Conservation (phyloP, 257 asterid genomes). For the Pogostemon cablin region DNA sequence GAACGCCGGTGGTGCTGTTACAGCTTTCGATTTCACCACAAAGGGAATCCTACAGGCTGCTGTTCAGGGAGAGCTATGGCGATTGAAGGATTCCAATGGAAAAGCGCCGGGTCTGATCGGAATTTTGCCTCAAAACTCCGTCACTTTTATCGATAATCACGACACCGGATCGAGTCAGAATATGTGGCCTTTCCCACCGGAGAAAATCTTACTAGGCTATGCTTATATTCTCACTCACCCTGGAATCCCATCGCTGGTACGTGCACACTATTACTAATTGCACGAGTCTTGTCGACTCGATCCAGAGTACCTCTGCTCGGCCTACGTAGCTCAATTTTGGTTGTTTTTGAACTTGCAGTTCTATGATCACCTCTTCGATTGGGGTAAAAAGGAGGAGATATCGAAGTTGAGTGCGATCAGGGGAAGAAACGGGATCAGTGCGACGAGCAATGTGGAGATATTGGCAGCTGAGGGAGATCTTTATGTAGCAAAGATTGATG, state of each 20-base stretch:
- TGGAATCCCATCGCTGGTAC: conserved; percentile 73
- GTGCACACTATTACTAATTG: not conserved
- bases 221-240: conserved; percentile 93
- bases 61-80: conserved; percentile 72
- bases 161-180: conserved; percentile 81
- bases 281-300: not conserved
- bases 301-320: too few relatives aligned
- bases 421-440: conserved; percentile 54
- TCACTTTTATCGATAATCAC: conserved; percentile 83
- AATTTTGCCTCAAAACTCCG: conserved; percentile 61
- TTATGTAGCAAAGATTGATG: conserved; percentile 71
- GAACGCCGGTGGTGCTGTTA: conserved; percentile 48
- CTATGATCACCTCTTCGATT: conserved; percentile 75
- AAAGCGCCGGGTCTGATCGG: conserved; percentile 88
- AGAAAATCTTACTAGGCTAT: conserved; percentile 75
- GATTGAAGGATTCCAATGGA: conserved; percentile 62
- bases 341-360: conserved; percentile 48
- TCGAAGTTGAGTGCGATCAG: conserved; percentile 49
- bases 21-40: conserved; percentile 81
- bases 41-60: conserved; percentile 83
- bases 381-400: conserved; percentile 72
- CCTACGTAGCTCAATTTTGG: not conserved
- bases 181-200: conserved; percentile 73
- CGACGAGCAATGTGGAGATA: conserved; percentile 63
- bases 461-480: conserved; percentile 74